Conservation (phyloP, 179 eudicot genomes). For the Beta corolliflora region DNA sequence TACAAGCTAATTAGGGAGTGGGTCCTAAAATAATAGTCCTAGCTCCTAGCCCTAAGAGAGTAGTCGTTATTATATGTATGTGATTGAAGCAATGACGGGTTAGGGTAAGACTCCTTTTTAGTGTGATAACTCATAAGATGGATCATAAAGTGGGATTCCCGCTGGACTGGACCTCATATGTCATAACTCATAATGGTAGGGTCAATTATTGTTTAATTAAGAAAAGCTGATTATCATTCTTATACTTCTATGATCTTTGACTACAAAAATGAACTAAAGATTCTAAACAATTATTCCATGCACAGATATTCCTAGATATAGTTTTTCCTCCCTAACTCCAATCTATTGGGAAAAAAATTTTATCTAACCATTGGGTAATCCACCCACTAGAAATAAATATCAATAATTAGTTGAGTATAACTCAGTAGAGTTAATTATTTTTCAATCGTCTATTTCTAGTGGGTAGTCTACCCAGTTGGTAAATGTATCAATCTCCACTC, state of each 20-base stretch:
- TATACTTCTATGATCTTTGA: background rate
- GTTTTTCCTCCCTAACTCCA: no score
- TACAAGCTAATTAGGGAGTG: background rate
- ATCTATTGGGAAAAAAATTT: no score
- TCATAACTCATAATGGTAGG: no score
- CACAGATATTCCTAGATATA: no score
- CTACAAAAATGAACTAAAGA: background rate
- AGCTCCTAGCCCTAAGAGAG: background rate
- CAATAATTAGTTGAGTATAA: no score
- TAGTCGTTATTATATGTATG: background rate
- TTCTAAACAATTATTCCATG: background rate
- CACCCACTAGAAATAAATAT: no score
- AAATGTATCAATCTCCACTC: no score
- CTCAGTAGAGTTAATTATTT: no score
- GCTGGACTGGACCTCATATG: background rate
- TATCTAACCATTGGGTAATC: no score
- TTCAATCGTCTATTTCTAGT: no score
- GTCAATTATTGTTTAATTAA: slow-evolving; percentile 7
- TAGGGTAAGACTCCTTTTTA: background rate
- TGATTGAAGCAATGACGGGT: background rate
- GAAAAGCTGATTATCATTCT: background rate
- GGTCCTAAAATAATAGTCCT: background rate
- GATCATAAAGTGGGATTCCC: slow-evolving; percentile 1
- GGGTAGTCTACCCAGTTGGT: no score
- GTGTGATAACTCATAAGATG: background rate